A percentile compares a stretch with the other conserved stretches of the same genome.
These are phyloP conservation scores for Rubroboletus satanas DNA, from an alignment of 768 basidiomycete species.

Conservation along the genomic window DNA sequence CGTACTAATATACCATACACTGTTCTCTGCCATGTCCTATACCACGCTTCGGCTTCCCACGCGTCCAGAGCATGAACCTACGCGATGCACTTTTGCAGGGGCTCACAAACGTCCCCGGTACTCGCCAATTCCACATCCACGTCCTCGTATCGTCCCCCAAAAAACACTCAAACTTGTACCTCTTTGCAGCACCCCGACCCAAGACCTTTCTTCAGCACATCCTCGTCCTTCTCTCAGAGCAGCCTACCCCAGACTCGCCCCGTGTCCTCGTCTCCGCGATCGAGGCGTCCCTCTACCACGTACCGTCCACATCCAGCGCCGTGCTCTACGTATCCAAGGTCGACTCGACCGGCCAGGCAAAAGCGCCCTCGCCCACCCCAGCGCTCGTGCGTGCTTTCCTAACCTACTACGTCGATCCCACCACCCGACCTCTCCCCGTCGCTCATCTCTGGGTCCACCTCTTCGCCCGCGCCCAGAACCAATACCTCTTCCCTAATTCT, in stretches of 20 bases:
- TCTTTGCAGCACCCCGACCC: conserved; percentile 65
- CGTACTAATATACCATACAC: conserved; percentile 19
- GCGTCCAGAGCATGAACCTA: conserved; percentile 39
- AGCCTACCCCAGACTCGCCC: conserved; percentile 43
- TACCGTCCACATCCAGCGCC: conserved; percentile 64
- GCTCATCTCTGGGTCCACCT: conserved; percentile 75
- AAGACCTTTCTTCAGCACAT: conserved; percentile 72
- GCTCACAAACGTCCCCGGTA: conserved; percentile 57
- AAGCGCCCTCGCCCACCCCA: conserved; percentile 62
- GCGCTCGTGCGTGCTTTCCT: conserved; percentile 67
- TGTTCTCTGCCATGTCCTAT: neutral
- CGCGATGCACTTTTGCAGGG: conserved; percentile 60
- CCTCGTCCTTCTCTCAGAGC: conserved; percentile 70
- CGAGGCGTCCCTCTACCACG: conserved; percentile 70
- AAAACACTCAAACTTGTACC: conserved; percentile 68
- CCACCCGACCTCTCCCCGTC: conserved; percentile 56
- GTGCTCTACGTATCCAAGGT: conserved; percentile 92
- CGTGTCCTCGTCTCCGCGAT: conserved; percentile 74
- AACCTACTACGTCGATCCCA: conserved; percentile 55
- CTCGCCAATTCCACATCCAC: conserved; percentile 70
- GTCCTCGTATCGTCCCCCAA: conserved; percentile 66
- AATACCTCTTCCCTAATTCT: conserved; percentile 94
- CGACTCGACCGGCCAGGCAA: conserved; percentile 82
- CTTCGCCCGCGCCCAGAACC: conserved; percentile 85
- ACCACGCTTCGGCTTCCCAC: conserved; percentile 18